Percentiles rank a stretch among this genome's conserved stretches.
Evolutionary conservation across 192 early-diverging fungal genomes (phyloP).

Genomic region (Gonapodya prolifera): DNA sequence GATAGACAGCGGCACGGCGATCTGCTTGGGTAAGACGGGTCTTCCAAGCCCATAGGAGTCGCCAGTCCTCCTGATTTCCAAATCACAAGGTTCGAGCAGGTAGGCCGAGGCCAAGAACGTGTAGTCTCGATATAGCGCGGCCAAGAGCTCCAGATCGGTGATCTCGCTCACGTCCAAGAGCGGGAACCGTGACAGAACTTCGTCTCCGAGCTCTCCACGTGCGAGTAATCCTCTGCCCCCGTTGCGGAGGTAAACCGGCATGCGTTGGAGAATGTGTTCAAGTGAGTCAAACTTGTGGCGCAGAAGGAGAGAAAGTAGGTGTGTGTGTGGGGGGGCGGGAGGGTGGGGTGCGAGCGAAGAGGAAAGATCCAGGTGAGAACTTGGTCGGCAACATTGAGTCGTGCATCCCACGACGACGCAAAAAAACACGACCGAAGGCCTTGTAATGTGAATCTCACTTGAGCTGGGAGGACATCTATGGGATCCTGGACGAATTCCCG

Average conservation of each 20-base stretch:
- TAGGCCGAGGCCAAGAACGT: conserved; percentile 80
- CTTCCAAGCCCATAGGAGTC: conserved; percentile 61
- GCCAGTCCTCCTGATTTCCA: conserved; percentile 41
- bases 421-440: too few relatives aligned
- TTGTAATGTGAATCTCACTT: too few relatives aligned
- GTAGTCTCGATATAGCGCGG: conserved; percentile 70
- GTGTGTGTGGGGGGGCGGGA: neutral
- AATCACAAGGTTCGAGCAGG: conserved; percentile 79
- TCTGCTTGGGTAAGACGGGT: conserved; percentile 55
- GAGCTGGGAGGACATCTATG: too few relatives aligned
- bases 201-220: conserved; percentile 64
- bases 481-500: conserved; percentile 31
- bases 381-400: too few relatives aligned
- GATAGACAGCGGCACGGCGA: conserved; percentile 61
- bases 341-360: conserved; percentile 4
- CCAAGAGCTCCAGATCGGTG: conserved; percentile 56
- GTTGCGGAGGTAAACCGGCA: conserved; percentile 58
- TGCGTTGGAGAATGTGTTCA: conserved; percentile 58
- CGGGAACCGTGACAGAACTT: conserved; percentile 56
- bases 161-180: conserved; percentile 59
- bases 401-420: too few relatives aligned
- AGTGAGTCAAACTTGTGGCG: conserved; percentile 47
- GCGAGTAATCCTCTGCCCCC: conserved; percentile 63
- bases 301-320: conserved; percentile 62
- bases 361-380: conserved; percentile 41